A percentile compares a stretch with the other conserved stretches of the same genome.
Evolutionary conservation across 1,284 basidiomycete genomes (phyloP).

Genomic region (Malassezia sympodialis): DNA sequence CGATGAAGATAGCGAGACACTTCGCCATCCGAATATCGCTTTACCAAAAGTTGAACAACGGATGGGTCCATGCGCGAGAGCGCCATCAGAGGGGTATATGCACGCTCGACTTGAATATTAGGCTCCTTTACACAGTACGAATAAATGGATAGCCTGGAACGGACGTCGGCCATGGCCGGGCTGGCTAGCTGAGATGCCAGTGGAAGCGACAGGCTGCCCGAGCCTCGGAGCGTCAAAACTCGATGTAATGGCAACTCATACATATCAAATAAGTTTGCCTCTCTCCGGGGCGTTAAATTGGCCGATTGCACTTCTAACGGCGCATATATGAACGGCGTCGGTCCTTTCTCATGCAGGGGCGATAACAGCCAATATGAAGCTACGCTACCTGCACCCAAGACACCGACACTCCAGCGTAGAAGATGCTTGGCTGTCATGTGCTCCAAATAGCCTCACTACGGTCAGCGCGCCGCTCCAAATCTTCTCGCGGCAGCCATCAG

Average conservation of each 20-base stretch:
- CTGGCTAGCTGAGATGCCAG: neutral
- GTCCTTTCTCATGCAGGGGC: neutral
- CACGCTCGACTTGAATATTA: constrained; percentile 17
- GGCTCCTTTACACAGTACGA: constrained; percentile 19
- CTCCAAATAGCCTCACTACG: neutral
- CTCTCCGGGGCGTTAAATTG: neutral
- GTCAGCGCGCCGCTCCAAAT: neutral
- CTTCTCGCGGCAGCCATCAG: too few species aligned
- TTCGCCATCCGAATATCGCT: constrained; percentile 19
- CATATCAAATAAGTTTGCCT: neutral
- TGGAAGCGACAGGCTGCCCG: neutral
- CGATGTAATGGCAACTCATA: constrained; percentile 3
- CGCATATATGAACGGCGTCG: neutral
- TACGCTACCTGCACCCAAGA: neutral
- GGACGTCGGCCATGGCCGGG: neutral
- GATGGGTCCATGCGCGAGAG: neutral
- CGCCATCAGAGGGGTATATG: constrained; percentile 15
- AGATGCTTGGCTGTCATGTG: neutral
- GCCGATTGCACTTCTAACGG: neutral
- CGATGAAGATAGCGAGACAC: constrained; percentile 18
- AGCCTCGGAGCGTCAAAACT: neutral
- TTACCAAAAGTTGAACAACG: constrained; percentile 8
- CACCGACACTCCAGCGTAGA: neutral
- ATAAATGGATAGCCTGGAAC: constrained; percentile 1
- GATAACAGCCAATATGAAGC: neutral